phyloP scores from a whole-genome alignment of 805 yeast species.

The Kurtzmaniella cleridarum region DNA sequence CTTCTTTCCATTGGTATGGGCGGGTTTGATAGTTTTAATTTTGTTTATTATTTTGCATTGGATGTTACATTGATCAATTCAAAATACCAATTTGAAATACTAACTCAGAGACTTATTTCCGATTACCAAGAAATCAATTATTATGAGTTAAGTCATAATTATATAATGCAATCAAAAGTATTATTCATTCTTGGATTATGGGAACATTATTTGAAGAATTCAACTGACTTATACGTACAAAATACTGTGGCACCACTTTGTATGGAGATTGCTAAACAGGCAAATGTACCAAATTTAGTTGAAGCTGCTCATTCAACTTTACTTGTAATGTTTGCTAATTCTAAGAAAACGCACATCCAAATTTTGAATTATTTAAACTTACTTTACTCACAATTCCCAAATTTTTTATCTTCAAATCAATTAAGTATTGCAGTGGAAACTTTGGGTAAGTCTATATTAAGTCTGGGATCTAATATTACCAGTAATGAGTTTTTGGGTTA shows the following conservation, averaged over 20 bases:
- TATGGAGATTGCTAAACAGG: slow-evolving; percentile 22
- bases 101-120: slow-evolving; percentile 28
- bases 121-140: slow-evolving; percentile 29
- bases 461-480: slow-evolving; percentile 8
- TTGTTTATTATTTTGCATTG: slow-evolving; percentile 45
- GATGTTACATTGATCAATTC: slow-evolving; percentile 30
- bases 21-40: slow-evolving; percentile 60
- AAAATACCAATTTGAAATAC: slow-evolving; percentile 22
- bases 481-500: slow-evolving; percentile 36
- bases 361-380: slow-evolving; percentile 39
- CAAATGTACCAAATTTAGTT: slow-evolving; percentile 29
- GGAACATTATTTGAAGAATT: slow-evolving; percentile 33
- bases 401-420: slow-evolving; percentile 47
- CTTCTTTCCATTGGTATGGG: slow-evolving; percentile 55
- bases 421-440: slow-evolving; percentile 53
- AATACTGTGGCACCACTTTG: slow-evolving; percentile 25
- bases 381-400: slow-evolving; percentile 53
- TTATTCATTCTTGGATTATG: slow-evolving; percentile 42
- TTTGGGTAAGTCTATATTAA: slow-evolving; percentile 38
- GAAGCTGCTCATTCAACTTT: slow-evolving; percentile 65
- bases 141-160: slow-evolving; percentile 20
- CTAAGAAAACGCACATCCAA: slow-evolving; percentile 14
- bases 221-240: slow-evolving; percentile 14
- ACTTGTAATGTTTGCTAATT: slow-evolving; percentile 29
- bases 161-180: slow-evolving; percentile 32